Evolutionary conservation across 345 rosid species (phyloP), one percentile per base, ranked within the genome.

Genomic region (Aurinia saxatilis): DNA sequence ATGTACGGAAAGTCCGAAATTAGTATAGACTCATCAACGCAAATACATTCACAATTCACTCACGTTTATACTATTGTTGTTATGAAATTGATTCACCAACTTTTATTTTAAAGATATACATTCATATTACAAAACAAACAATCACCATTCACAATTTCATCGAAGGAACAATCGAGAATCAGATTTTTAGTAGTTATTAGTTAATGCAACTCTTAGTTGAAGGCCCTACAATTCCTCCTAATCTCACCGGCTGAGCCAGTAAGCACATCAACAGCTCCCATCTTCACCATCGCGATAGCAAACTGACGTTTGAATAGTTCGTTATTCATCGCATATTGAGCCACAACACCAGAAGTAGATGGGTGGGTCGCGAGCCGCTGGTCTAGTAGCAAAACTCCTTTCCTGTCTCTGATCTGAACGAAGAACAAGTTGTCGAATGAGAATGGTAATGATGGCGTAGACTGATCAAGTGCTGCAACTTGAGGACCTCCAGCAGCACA

Each of bases 301-400:
- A 90, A 85, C 50, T 80, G 68, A 13, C 58, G 45, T 48, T 54
- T 47, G 50, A 87, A 87, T 10, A 57, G 64, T 33, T 31, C 38
- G 10, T 33, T 53, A 25, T 78, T 67, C n/a, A 39, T 25, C 0
- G 82, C 81, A 8, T 79, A 83, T 30, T 73, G 52, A 10, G 75
- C 52, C 35, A 87, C 90, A 15, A 77, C 41, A 6, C 71, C 62
- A 1, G 68, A 63, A 18, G 82, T 83, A 1, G 82, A 66, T 16
- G 46, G 13, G 57, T 83, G 82, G 0, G 25, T 17, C 5, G 77
- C 87, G 6, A 87, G 67, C 10, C 60, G 79, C 42, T 83, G 89
- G 71, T 87, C 95, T 56, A 87, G 79, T 49, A 64, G 60, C 66
- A 90, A 18, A 16, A 90, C 50, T 19, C 97, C 92, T 75, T 55